Evolutionary conservation across 768 basidiomycete genomes (phyloP).

Genomic region (Auricularia auricula-judae): DNA sequence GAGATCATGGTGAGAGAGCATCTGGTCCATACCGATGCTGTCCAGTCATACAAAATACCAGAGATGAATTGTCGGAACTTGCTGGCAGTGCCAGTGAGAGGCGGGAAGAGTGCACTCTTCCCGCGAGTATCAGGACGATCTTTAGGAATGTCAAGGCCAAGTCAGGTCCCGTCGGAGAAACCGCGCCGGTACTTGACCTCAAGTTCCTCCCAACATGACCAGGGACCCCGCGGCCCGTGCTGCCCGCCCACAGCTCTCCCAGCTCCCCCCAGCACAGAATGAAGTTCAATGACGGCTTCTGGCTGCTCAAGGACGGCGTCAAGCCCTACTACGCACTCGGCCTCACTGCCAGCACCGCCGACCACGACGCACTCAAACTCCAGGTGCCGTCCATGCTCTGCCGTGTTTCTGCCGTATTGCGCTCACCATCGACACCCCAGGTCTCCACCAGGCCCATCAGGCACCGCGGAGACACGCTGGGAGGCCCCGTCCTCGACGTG

Average conservation of each 20-base stretch:
- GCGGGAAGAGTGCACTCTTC: too few species aligned
- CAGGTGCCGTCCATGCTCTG: constrained; percentile 49
- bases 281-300: constrained; percentile 69
- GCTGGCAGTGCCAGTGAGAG: too few species aligned
- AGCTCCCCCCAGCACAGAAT: constrained; percentile 20
- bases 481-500: constrained; percentile 20
- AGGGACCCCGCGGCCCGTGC: background rate
- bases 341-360: constrained; percentile 37
- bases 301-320: constrained; percentile 52
- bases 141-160: background rate
- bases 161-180: background rate
- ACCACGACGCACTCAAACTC: constrained; percentile 39
- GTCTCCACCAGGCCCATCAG: constrained; percentile 14
- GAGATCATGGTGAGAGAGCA: background rate
- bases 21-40: too few species aligned
- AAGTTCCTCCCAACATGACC: too few species aligned
- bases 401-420: constrained; percentile 14
- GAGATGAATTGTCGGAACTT: too few species aligned
- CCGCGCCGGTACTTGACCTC: background rate
- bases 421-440: constrained; percentile 1
- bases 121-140: too few species aligned
- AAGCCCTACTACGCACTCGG: constrained; percentile 52
- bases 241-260: background rate
- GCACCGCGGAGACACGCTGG: constrained; percentile 20
- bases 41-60: too few species aligned